Evolutionary conservation across 495 filamentous ascomycete genomes (phyloP).

Genomic region (Amphirosellinia nigrospora): DNA sequence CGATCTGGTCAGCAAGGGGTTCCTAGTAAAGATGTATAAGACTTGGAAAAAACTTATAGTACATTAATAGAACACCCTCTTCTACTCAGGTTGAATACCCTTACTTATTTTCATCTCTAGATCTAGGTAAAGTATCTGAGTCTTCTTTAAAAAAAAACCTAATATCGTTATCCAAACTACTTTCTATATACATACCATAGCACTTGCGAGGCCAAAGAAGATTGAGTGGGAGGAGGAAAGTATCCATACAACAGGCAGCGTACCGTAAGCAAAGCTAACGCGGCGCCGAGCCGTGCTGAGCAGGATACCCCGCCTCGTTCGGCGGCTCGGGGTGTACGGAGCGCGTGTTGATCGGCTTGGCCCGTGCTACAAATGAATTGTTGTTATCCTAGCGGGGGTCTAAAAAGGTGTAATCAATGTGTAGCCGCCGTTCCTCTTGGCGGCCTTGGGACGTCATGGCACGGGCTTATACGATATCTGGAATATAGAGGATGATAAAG

Average conservation of each 20-base stretch:
- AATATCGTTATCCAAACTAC: background rate
- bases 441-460: background rate
- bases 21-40: no score
- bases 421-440: background rate
- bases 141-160: background rate
- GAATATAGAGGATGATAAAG: background rate
- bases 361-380: conserved; percentile 2
- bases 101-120: no score
- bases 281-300: conserved; percentile 13
- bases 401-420: background rate
- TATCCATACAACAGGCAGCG: background rate
- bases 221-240: background rate
- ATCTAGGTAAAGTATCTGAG: no score
- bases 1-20: background rate
- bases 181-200: background rate
- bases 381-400: background rate
- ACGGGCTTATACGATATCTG: background rate
- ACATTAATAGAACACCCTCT: no score
- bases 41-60: no score
- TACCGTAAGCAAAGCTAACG: background rate
- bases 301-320: conserved; percentile 7
- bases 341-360: conserved; percentile 1
- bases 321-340: background rate
- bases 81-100: no score
- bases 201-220: background rate